phyloP scores from a whole-genome alignment of 345 rosid genomes.

The Murraya koenigii region DNA sequence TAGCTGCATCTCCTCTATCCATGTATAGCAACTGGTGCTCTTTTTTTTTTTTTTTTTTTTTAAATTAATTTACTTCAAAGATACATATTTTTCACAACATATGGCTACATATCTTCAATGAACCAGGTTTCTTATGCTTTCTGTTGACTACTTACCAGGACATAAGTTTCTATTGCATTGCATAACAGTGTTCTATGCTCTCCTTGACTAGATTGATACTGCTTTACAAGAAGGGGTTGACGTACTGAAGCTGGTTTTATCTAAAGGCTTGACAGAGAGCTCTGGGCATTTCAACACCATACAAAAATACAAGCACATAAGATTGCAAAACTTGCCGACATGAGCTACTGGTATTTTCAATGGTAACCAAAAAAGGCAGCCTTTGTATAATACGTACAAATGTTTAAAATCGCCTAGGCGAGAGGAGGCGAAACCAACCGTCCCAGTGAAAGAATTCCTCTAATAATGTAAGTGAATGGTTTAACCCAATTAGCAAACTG shows the following conservation, averaged over 20 bases:
- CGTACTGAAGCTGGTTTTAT: slow-evolving; percentile 58
- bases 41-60: background rate
- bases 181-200: background rate
- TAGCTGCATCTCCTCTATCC: background rate
- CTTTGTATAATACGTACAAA: background rate
- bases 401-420: background rate
- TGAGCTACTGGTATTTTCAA: slow-evolving; percentile 5
- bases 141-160: background rate
- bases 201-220: slow-evolving; percentile 52
- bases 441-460: background rate
- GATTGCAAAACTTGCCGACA: slow-evolving; percentile 47
- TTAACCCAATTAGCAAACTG: background rate
- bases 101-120: background rate
- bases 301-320: slow-evolving; percentile 83
- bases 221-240: slow-evolving; percentile 74
- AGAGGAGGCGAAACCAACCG: background rate
- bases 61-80: background rate
- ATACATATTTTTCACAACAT: background rate
- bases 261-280: slow-evolving; percentile 72
- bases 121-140: background rate
- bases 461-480: background rate
- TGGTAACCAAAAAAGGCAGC: background rate
- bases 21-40: background rate
- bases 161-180: background rate
- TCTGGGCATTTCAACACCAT: slow-evolving; percentile 62